Evolutionary conservation across 352 stramenopile genomes (phyloP), one percentile per base, ranked within the genome.

Genomic region (Pythium sukuiense): DNA sequence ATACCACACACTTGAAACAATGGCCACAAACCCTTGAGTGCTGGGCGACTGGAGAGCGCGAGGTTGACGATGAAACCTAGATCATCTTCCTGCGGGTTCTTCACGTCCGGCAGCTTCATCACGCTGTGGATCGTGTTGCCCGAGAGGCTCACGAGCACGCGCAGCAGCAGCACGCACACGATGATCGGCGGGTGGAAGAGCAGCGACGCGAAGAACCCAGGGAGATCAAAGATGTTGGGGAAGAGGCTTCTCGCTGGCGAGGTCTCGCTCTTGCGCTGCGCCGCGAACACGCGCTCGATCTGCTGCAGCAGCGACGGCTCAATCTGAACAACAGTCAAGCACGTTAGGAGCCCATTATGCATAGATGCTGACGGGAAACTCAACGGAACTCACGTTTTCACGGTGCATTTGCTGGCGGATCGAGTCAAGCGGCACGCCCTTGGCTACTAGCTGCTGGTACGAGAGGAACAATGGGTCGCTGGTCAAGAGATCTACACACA

Each of bases 371-470:
- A 20, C 52, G 18, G 14, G n/a, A 55, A 39, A 4, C 20, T 43
- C 9, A 13, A 49, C 41, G 14, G 8, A 9, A 64, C 65, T 53
- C 67, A 90, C 80, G 26, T 92, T 79, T 37, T 92, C 81, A 8
- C 83, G 81, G 53, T 90, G 80, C 41, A 92, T 77, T 46, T 87
- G 85, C 62, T 91, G 81, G 39, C 80, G 75, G 46, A 93, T 88
- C 5, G 80, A 77, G 2, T 86, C 76, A 30, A 93, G 62, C 13
- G 85, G 70, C 16, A 90, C 76, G 3, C 85, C 85, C 33, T 85
- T 81, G 4, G 70, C 55, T 39, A 92, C 55, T 6, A 93, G 69
- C 49, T 90, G 74, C 30, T 89, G 71, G 62, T 92, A 90, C 39
- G 72, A 85, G 41, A 80, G 52, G 53, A 89, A 79, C 8, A 82